Percentiles rank a stretch among this genome's conserved stretches.
phyloP scores from a whole-genome alignment of 805 yeast species.

The Candida endomychidarum region DNA sequence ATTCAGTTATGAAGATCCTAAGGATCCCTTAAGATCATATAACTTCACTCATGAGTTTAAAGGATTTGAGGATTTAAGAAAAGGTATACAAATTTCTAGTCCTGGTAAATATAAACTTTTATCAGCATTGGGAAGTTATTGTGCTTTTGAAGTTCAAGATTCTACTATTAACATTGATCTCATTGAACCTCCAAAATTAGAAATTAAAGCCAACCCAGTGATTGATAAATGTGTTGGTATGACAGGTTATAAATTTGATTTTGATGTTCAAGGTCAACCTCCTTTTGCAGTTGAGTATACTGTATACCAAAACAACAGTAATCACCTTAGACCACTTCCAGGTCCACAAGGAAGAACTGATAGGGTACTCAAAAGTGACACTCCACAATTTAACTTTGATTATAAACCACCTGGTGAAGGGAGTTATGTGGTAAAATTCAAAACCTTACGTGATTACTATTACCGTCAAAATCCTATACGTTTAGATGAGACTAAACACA shows the following conservation, averaged over 20 bases:
- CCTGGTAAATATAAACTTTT: conserved; percentile 69
- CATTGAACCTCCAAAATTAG: conserved; percentile 42
- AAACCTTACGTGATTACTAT: conserved; percentile 56
- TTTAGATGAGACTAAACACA: conserved; percentile 40
- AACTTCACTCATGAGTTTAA: conserved; percentile 26
- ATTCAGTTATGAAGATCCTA: conserved; percentile 27
- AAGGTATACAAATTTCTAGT: conserved; percentile 39
- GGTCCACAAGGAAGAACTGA: conserved; percentile 30
- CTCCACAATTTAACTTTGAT: conserved; percentile 38
- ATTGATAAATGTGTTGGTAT: conserved; percentile 91
- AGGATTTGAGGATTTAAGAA: conserved; percentile 23
- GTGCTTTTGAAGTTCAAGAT: conserved; percentile 64
- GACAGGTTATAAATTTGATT: conserved; percentile 69
- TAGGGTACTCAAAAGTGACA: conserved; percentile 28
- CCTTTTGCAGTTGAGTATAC: conserved; percentile 72
- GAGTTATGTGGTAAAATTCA: conserved; percentile 70
- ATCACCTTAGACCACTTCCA: conserved; percentile 30
- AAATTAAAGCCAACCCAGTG: conserved; percentile 55
- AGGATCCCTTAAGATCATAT: conserved; percentile 20
- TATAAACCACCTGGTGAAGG: conserved; percentile 85
- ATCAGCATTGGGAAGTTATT: conserved; percentile 56
- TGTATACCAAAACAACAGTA: conserved; percentile 46
- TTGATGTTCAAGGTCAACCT: conserved; percentile 75
- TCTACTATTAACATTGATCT: conserved; percentile 39
- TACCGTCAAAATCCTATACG: conserved; percentile 48